Base-by-base conservation (phyloP, 2,329 filamentous ascomycete genomes). In the Fulvia fulva region DNA sequence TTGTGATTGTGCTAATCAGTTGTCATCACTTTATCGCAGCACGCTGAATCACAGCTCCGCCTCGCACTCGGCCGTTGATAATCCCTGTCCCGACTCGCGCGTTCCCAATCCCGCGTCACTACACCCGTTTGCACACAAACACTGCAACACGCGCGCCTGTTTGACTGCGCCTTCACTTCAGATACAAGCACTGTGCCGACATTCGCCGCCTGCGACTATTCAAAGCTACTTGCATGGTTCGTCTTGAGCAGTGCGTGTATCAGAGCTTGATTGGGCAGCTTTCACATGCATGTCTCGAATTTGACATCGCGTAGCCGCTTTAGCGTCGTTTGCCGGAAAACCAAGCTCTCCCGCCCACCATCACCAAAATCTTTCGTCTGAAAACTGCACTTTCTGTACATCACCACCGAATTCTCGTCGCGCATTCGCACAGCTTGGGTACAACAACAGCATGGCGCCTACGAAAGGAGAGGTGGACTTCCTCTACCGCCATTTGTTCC, bases 401-500 rank as follows among this genome's bases (percentile, higher is more conserved):
- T 12, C 19, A 22, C 7, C 11, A 46, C 19, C 19, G 16, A 8
- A 11, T 7, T 12, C 44, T 7, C 23, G n/a, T 46, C 21, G n/a
- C n/a, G 7, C 2, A 12, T n/a, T 46, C 23, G n/a, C 23, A 7
- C 19, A 19, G 9, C 44, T n/a, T 9, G n/a, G 9, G n/a, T 12
- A 46, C 6, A 9, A 14, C 44, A 46, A 9, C 8, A 46, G 5
- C 44, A 46, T 46, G 44, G 44, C 44, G 44, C 44, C n/a, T 6
- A 46, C 44, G 19, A 21, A 5, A 22, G 11, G 23, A 19, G 44
- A 46, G 44, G 19, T 9, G 46, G 46, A 52, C 2, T 57, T 23
- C 37, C 22, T 57, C 16, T 32, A 44, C 41, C 12, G 46, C 25
- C 55, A 57, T 26, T 11, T 52, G 16, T 57, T 57, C 41, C 26